Evolutionary conservation across 257 asterid genomes (phyloP), one percentile per base, ranked within the genome.

Genomic region (Cordia subcordata): DNA sequence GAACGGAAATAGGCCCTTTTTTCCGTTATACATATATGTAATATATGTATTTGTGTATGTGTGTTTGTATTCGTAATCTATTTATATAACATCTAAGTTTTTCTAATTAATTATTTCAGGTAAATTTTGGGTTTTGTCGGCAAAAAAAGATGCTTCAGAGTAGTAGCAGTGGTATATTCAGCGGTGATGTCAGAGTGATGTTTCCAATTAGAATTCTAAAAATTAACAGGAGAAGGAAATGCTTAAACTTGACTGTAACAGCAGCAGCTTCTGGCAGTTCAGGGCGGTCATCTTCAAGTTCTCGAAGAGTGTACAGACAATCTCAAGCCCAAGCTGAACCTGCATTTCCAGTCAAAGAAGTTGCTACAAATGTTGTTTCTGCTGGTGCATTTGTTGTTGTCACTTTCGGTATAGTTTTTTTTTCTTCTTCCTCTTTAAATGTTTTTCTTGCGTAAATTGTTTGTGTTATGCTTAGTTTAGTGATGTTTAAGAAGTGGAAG

Each of bases 381-480:
- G 86, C 82, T 5, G 97, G 96, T 53, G 86, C 95, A 27, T 81
- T 84, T 60, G 69, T 83, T 27, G 80, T 86, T 37, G 84, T 70
- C 37, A 75, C 87, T 49, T 88, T 84, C n/a, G 99, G 99, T 92
- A 88, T 67, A 76, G 62, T 13, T 65, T 63, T 58, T 52, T 49
- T 50, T 50, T 42, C 15, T 42, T 42, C 10, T 14, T 8, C 4
- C 10, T 42, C 10, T 42, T 4, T 10, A 8, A 42, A 8, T 42
- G 16, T 64, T 22, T 13, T 45, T 9, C 57, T 63, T 47, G 13
- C 13, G 57, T 59, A 0, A 52, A 21, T 62, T 33, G 3, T 16
- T 44, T 10, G 10, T 27, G 22, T 57, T 45, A 27, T 65, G 55
- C 58, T 58, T 52, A 14, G 51, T 62, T 74, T 66, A 49, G 40